Evolutionary conservation across 768 basidiomycete genomes (phyloP).

Genomic region (Infundibulicybe gibba): DNA sequence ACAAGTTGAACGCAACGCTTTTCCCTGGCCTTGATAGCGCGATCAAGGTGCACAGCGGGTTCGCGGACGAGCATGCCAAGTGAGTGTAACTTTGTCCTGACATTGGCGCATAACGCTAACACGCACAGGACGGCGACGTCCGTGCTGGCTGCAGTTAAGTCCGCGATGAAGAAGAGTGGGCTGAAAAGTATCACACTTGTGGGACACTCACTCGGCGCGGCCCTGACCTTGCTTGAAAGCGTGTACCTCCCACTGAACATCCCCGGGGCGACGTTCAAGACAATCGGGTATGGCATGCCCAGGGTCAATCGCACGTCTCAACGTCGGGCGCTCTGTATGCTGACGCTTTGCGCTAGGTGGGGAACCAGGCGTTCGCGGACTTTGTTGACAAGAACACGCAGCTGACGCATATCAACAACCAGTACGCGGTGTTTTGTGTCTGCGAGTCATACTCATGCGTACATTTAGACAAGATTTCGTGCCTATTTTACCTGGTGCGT

Average conservation of each 20-base stretch:
- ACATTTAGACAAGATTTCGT: constrained; percentile 29
- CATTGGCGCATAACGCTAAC: no score
- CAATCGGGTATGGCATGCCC: constrained; percentile 18
- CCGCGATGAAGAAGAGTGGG: no score
- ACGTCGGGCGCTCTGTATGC: not conserved
- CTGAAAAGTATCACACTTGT: not conserved
- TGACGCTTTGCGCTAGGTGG: constrained; percentile 24
- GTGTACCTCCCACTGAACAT: constrained; percentile 23
- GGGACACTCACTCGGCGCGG: constrained; percentile 10
- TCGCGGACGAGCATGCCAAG: constrained; percentile 39
- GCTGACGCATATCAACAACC: constrained; percentile 56
- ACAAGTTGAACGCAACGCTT: constrained; percentile 28
- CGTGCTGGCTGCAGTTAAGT: no score
- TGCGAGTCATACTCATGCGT: not conserved
- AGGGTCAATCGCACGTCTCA: constrained; percentile 6
- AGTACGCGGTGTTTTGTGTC: constrained; percentile 11
- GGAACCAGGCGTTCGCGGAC: constrained; percentile 57
- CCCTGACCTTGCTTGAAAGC: constrained; percentile 16
- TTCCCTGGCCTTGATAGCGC: constrained; percentile 46
- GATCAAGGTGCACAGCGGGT: constrained; percentile 45
- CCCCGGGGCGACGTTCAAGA: constrained; percentile 12
- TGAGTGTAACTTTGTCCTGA: constrained; percentile 11
- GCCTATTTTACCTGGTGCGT: constrained; percentile 34
- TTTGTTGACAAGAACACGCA: constrained; percentile 43
- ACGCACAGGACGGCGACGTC: no score